Evolutionary conservation across 192 early-diverging fungal species (phyloP).

Genomic region (Backusella liffmaniae): DNA sequence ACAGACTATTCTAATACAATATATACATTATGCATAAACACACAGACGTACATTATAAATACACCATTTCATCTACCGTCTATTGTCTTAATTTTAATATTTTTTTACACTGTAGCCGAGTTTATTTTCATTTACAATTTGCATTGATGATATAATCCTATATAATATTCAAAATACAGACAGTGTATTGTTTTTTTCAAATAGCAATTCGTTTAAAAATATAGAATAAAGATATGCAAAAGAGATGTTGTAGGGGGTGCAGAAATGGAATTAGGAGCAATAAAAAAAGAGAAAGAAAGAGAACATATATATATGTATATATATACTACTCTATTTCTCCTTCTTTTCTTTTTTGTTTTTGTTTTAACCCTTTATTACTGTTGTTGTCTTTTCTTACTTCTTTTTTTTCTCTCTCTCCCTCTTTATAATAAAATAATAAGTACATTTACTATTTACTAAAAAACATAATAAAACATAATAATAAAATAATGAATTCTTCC

Average conservation of each 20-base stretch:
- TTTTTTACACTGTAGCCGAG: neutral
- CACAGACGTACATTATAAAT: neutral
- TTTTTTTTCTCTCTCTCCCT: neutral
- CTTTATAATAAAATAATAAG: neutral
- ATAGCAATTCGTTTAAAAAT: neutral
- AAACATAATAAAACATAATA: neutral
- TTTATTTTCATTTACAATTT: neutral
- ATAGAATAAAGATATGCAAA: neutral
- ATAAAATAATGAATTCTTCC: neutral
- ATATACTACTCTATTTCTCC: constrained; percentile 1
- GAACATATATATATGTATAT: neutral
- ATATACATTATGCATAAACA: neutral
- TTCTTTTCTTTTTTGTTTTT: neutral
- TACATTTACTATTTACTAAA: neutral
- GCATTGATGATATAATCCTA: neutral
- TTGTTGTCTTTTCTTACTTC: neutral
- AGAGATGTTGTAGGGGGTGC: neutral
- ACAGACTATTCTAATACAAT: neutral
- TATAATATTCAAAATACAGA: neutral
- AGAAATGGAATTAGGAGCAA: constrained; percentile 10
- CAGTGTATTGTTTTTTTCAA: neutral
- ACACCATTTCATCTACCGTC: neutral
- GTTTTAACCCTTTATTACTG: neutral
- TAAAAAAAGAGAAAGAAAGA: neutral
- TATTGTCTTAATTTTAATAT: neutral